Evolutionary conservation across 192 early-diverging fungal species (phyloP).

Genomic region (Rhizophagus sp.): DNA sequence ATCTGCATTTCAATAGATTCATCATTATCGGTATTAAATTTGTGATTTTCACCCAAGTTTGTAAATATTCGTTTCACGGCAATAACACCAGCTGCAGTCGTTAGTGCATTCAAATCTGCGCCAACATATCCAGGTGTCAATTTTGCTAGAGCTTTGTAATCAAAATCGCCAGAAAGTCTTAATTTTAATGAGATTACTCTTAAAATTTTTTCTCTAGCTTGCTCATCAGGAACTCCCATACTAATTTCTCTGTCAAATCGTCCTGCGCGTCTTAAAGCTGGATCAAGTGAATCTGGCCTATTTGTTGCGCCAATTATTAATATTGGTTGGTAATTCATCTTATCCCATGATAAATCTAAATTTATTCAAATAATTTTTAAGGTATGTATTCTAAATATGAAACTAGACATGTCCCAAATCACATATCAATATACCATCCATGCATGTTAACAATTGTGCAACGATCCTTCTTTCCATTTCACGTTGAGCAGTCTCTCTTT

Average conservation of each 20-base stretch:
- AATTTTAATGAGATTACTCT: constrained; percentile 76
- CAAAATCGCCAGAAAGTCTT: constrained; percentile 79
- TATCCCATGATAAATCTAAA: constrained; percentile 86
- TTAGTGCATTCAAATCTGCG: constrained; percentile 92
- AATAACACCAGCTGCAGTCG: constrained; percentile 86
- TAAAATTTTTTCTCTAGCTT: constrained; percentile 81
- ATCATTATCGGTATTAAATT: constrained; percentile 20
- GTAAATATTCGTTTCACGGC: constrained; percentile 83
- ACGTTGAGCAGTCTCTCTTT: constrained; percentile 85
- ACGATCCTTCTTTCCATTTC: constrained; percentile 98
- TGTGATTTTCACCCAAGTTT: constrained; percentile 36
- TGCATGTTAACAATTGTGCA: constrained; percentile 92
- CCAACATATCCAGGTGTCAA: constrained; percentile 97
- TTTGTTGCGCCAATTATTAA: constrained; percentile 99
- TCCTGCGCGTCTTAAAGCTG: constrained; percentile 93
- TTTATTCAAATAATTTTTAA: not conserved
- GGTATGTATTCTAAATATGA: not conserved
- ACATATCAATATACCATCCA: constrained; percentile 68
- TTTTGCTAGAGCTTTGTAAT: constrained; percentile 80
- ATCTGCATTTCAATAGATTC: not conserved
- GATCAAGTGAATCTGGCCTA: constrained; percentile 96
- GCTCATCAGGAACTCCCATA: constrained; percentile 93
- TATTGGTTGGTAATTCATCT: constrained; percentile 84
- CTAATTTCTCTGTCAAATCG: constrained; percentile 98
- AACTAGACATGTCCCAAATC: not conserved